Conservation (phyloP, 1,284 basidiomycete species). For the Ustilago xerochloae region DNA sequence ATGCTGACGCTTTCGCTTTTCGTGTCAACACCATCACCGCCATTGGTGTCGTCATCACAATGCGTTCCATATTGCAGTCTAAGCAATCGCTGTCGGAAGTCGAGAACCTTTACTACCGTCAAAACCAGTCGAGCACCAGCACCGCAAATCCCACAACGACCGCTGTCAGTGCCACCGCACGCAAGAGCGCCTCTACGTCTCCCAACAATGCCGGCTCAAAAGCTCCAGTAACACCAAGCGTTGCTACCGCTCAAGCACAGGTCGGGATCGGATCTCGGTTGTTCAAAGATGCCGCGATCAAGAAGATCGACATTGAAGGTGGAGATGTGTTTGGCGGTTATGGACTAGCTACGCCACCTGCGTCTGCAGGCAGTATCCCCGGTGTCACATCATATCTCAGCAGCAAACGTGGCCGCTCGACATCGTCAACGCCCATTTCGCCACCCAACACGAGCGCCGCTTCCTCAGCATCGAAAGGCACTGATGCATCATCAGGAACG, state of each 20-base stretch:
- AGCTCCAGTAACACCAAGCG: conserved; percentile 24
- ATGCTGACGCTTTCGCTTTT: conserved; percentile 3
- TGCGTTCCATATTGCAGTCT: no score
- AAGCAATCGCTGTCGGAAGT: conserved; percentile 64
- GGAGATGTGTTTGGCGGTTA: conserved; percentile 53
- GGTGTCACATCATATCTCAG: conserved; percentile 33
- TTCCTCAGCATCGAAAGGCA: conserved; percentile 13
- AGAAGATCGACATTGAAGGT: conserved; percentile 40
- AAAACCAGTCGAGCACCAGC: conserved; percentile 30
- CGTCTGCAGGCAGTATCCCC: conserved; percentile 37
- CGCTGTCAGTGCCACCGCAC: neutral
- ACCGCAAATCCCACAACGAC: neutral
- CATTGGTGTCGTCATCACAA: no score
- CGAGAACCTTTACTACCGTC: conserved; percentile 65
- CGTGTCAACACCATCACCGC: neutral
- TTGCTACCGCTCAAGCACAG: conserved; percentile 8
- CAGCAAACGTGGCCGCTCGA: conserved; percentile 36
- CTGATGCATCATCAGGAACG: conserved; percentile 1
- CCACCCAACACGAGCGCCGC: conserved; percentile 34
- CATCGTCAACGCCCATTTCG: conserved; percentile 40
- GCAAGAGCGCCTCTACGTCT: conserved; percentile 32
- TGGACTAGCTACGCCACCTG: conserved; percentile 46
- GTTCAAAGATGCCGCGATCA: conserved; percentile 49
- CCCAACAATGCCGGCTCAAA: conserved; percentile 28
- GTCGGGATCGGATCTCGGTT: conserved; percentile 28